Conservation (phyloP, 1,284 basidiomycete species). For the Ganoderma meredithae region DNA sequence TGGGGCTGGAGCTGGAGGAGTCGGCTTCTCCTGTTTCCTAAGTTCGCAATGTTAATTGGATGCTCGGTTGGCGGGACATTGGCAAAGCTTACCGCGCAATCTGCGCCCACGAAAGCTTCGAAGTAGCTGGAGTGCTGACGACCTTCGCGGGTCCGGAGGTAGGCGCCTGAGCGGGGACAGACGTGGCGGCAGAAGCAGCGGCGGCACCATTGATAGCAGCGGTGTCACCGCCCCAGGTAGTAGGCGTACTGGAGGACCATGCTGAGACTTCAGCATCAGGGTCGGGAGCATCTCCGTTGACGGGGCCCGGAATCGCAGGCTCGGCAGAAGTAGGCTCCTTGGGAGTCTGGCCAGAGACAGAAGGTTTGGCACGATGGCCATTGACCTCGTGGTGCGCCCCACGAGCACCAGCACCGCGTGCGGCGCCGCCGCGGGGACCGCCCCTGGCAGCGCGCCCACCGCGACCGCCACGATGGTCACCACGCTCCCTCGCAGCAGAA, state of each 20-base stretch:
- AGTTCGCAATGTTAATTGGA: conserved; percentile 13
- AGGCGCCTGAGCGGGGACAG: conserved; percentile 22
- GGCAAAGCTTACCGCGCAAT: conserved; percentile 65
- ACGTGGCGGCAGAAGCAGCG: conserved; percentile 30
- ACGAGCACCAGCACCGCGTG: conserved; percentile 59
- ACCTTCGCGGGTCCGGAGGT: conserved; percentile 39
- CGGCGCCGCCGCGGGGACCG: conserved; percentile 64
- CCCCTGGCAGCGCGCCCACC: conserved; percentile 73
- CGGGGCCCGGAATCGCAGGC: conserved; percentile 26
- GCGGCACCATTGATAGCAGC: conserved; percentile 46
- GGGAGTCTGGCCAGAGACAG: conserved; percentile 32
- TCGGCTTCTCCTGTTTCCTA: conserved; percentile 62
- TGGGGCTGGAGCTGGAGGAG: conserved; percentile 45
- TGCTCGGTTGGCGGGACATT: background rate
- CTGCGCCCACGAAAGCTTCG: conserved; percentile 83
- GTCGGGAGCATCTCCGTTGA: conserved; percentile 29
- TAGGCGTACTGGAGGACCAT: conserved; percentile 43
- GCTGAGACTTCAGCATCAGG: conserved; percentile 28
- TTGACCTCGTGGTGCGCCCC: conserved; percentile 61
- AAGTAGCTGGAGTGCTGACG: conserved; percentile 68
- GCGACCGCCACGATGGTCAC: conserved; percentile 68
- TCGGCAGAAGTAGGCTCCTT: conserved; percentile 35
- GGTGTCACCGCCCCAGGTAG: conserved; percentile 49
- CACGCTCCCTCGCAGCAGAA: conserved; percentile 50
- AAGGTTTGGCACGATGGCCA: conserved; percentile 48